Percentiles rank a stretch among this genome's conserved stretches.
Evolutionary conservation across 306 rosid genomes (phyloP).

Genomic region (Cucumis sativus): DNA sequence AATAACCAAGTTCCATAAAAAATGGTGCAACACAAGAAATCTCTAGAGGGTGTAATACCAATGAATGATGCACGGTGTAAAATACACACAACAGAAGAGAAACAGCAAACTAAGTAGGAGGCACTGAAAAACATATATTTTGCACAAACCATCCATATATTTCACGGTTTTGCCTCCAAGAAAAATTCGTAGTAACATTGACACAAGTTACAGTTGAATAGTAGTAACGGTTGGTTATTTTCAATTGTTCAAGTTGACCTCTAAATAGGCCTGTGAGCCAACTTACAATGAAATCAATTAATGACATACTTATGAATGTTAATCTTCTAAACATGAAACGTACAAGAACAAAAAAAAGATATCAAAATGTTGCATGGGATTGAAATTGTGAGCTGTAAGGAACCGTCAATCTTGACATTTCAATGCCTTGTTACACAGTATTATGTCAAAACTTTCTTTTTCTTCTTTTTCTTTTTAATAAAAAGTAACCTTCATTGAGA

Average conservation of each 20-base stretch:
- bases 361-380: background rate
- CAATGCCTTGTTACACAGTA: background rate
- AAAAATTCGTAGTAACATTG: background rate
- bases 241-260: background rate
- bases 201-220: background rate
- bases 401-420: background rate
- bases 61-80: background rate
- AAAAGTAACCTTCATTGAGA: no score
- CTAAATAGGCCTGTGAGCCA: background rate
- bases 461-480: no score
- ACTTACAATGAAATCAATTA: background rate
- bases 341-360: background rate
- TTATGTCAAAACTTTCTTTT: background rate
- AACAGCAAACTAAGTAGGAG: background rate
- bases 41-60: background rate
- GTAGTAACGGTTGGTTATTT: background rate
- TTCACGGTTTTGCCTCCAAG: background rate
- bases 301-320: background rate
- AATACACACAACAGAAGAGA: background rate
- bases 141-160: background rate
- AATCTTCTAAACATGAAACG: background rate
- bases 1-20: background rate
- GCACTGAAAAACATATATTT: background rate
- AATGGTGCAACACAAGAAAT: background rate
- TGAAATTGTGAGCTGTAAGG: background rate